These are phyloP conservation scores for Arxiozyma heterogenica DNA, from an alignment of 1,139 yeast species.

Conservation along the genomic window DNA sequence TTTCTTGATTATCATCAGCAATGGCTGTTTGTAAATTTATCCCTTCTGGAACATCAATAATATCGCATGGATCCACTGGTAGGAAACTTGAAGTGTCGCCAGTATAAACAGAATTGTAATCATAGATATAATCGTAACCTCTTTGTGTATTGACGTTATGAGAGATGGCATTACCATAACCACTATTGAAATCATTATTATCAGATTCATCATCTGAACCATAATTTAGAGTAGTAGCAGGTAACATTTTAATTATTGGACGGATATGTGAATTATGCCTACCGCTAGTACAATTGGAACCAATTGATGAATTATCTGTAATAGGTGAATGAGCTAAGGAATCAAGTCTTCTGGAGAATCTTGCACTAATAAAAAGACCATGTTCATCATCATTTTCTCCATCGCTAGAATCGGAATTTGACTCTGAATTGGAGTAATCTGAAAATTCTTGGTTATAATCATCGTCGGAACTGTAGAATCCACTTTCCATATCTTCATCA, in stretches of 20 bases:
- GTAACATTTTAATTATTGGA: constrained; percentile 62
- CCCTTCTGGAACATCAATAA: constrained; percentile 39
- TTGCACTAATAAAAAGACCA: constrained; percentile 32
- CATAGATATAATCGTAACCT: constrained; percentile 79
- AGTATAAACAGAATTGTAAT: constrained; percentile 75
- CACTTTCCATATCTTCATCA: constrained; percentile 14
- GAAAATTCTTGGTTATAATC: constrained; percentile 4
- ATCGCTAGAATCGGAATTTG: constrained; percentile 27
- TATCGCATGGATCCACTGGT: constrained; percentile 33
- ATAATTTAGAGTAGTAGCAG: constrained; percentile 73
- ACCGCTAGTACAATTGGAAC: constrained; percentile 20
- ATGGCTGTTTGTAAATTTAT: constrained; percentile 27
- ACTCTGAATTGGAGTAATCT: constrained; percentile 5
- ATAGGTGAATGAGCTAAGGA: constrained; percentile 18
- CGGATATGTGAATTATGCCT: constrained; percentile 17
- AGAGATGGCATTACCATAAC: constrained; percentile 46
- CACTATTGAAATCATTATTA: constrained; percentile 39
- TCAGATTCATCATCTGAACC: constrained; percentile 66
- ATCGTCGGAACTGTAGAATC: constrained; percentile 15
- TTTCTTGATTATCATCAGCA: constrained; percentile 17
- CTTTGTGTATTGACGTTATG: constrained; percentile 68
- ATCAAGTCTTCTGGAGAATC: constrained; percentile 24
- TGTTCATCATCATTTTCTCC: constrained; percentile 31
- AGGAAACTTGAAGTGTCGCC: constrained; percentile 36
- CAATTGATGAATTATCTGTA: constrained; percentile 30